phyloP scores from a whole-genome alignment of 129 eudicot species.

The Arctium minus region DNA sequence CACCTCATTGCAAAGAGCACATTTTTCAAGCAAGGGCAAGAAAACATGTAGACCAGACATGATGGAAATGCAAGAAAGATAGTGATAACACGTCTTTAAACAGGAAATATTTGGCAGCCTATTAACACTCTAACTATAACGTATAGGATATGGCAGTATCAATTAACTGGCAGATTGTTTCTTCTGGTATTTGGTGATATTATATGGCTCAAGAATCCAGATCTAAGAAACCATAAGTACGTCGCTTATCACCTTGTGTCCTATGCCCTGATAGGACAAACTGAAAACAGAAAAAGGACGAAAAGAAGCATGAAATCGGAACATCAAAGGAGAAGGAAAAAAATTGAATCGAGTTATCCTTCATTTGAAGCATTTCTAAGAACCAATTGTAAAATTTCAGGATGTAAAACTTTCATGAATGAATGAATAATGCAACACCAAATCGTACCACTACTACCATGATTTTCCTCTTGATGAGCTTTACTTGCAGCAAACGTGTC shows the following conservation, averaged over 20 bases:
- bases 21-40: neutral
- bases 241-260: neutral
- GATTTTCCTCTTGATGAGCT: neutral
- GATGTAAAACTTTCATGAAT: neutral
- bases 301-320: neutral
- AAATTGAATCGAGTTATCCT: neutral
- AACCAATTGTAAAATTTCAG: neutral
- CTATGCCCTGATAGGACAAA: neutral
- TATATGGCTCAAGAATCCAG: neutral
- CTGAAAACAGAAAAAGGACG: neutral
- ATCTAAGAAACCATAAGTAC: neutral
- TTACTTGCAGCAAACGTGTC: neutral
- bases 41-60: neutral
- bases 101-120: neutral
- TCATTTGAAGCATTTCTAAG: neutral
- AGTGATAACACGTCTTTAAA: neutral
- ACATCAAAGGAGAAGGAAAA: neutral
- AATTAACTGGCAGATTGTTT: neutral
- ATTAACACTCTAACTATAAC: neutral
- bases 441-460: neutral
- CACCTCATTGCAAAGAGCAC: neutral
- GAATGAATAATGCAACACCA: neutral
- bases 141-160: neutral
- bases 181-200: neutral
- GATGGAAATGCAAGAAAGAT: neutral